A percentile compares a stretch with the other conserved stretches of the same genome.
Evolutionary conservation across 2,329 filamentous ascomycete genomes (phyloP).

Genomic region (Colletotrichum tropicicola): DNA sequence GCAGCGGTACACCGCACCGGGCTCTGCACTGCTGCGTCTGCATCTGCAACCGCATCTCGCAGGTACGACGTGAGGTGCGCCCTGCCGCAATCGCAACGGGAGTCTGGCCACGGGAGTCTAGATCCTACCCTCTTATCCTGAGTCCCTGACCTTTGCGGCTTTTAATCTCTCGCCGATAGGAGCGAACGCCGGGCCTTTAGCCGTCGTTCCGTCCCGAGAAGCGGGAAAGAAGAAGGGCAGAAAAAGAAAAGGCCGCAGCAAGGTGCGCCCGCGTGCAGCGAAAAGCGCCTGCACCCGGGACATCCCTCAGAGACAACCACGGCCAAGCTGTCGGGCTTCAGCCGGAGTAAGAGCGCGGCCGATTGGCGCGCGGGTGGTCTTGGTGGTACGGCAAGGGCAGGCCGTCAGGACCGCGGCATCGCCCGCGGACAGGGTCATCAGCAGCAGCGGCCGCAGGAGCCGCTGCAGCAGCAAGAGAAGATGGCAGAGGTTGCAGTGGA

Average conservation of each 20-base stretch:
- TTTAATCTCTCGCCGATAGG: not conserved
- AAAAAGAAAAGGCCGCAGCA: not conserved
- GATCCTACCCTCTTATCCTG: not conserved
- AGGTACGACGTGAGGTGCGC: not conserved
- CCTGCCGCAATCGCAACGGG: no score
- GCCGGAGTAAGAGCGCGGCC: not conserved
- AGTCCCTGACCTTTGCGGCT: not conserved
- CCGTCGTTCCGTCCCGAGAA: conserved; percentile 9
- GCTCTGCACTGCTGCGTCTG: not conserved
- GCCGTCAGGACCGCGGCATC: no score
- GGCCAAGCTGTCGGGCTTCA: conserved; percentile 14
- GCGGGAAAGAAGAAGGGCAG: not conserved
- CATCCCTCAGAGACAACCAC: not conserved
- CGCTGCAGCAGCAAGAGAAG: not conserved
- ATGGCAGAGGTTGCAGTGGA: not conserved
- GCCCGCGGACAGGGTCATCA: no score
- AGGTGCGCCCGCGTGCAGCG: conserved; percentile 9
- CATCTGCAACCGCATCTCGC: conserved; percentile 7
- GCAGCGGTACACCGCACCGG: not conserved
- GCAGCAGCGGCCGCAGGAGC: not conserved
- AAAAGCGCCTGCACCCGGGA: not conserved
- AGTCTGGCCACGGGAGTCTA: not conserved
- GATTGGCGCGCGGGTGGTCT: conserved; percentile 9
- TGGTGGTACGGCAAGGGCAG: no score
- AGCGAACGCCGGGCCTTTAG: not conserved